Base-by-base conservation (phyloP, 441 rosid species). In the Adansonia rubrostipa region DNA sequence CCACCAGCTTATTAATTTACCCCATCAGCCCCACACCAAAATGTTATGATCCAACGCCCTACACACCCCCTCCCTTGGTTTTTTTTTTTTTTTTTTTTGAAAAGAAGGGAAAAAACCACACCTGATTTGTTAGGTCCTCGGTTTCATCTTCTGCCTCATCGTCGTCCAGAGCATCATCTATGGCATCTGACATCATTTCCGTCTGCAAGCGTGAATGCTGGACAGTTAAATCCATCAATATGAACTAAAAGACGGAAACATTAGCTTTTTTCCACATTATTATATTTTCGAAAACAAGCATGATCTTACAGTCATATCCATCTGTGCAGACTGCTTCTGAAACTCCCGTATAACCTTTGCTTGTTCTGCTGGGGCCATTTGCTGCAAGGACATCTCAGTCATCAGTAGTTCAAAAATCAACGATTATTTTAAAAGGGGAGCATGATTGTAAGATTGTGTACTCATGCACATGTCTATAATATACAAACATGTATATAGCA, bases 61-160 rank as follows among this genome's bases (percentile, higher is more conserved):
- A 63, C 5, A 33, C 19, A 4, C 47, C 10, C 4, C 7, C 10
- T 0, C 5, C 14, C 7, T 13, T 9, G 0, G 5, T 13, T 5
- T 17, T 15, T 5, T 28, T 47, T 11, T 15, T 9, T 19, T 9
- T n/a, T 15, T 5, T 28, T 47, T 11, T n/a, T 20, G 4, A 9
- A 63, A 44, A 9, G 63, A 36, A 9, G 10, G 22, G 24, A 73
- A 47, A 4, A 60, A 62, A 75, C 24, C 72, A 42, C 3, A 92
- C 99, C 89, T 96, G 99, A 86, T 92, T 92, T 53, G 98, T 96
- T 82, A 96, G 85, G 78, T 96, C 99, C 60, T 96, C 99, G 65
- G 92, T 90, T 84, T 96, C 99, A 45, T 94, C 98, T 86, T 96
- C 98, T 56, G 98, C 98, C 85, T 92, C 97, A 24, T 94, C 99